Conservation (phyloP, 129 eudicot genomes). For the Artemisia tridentata region DNA sequence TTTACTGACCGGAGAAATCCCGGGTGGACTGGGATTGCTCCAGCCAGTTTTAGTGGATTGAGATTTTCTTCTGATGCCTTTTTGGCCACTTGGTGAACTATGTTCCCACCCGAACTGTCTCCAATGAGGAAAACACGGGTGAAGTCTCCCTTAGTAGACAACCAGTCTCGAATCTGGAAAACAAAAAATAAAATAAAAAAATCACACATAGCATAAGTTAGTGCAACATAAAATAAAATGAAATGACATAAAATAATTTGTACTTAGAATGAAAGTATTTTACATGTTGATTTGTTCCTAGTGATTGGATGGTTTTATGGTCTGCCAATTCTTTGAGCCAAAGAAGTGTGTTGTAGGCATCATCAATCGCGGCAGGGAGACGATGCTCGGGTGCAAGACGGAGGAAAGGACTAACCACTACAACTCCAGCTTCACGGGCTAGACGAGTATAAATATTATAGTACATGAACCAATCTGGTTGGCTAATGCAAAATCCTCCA, state of each 20-base stretch:
- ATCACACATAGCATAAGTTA: too few species aligned
- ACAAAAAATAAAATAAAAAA: too few species aligned
- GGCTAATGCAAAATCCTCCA: slow-evolving; percentile 75
- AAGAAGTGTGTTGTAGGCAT: slow-evolving; percentile 48
- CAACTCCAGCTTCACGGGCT: slow-evolving; percentile 40
- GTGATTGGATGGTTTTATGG: slow-evolving; percentile 30
- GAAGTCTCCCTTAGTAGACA: slow-evolving; percentile 44
- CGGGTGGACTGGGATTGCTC: slow-evolving; percentile 75
- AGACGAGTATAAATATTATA: slow-evolving; percentile 54
- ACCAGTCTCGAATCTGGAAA: slow-evolving; percentile 15
- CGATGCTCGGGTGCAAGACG: slow-evolving; percentile 78
- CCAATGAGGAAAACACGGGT: slow-evolving; percentile 68
- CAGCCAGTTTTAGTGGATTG: slow-evolving; percentile 45
- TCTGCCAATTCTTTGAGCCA: slow-evolving; percentile 58
- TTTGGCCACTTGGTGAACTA: slow-evolving; percentile 68
- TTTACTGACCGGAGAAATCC: slow-evolving; percentile 57
- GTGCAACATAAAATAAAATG: too few species aligned
- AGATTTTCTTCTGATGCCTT: slow-evolving; percentile 43
- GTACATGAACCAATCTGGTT: slow-evolving; percentile 73
- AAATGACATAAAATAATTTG: too few species aligned
- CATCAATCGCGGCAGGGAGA: slow-evolving; percentile 76
- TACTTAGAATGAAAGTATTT: too few species aligned
- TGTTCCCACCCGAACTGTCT: slow-evolving; percentile 81
- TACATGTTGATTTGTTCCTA: too few species aligned
- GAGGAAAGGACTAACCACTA: slow-evolving; percentile 56